These are phyloP conservation scores for Aspergillus biplanus DNA, from an alignment of 495 filamentous ascomycete genomes.

Conservation along the genomic window DNA sequence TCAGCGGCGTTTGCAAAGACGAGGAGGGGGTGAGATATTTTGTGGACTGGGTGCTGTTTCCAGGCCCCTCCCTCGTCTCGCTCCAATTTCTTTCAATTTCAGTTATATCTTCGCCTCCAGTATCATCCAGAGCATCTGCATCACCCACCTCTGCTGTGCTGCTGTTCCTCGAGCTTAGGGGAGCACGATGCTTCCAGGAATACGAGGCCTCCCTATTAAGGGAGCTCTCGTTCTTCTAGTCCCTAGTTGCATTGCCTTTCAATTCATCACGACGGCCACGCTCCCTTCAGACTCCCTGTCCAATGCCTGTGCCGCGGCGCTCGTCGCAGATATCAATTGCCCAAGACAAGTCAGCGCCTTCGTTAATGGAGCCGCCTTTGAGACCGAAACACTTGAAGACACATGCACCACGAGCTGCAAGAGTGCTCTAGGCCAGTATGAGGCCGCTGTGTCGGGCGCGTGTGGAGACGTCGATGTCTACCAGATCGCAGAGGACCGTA, in stretches of 20 bases:
- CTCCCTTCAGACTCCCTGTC: neutral
- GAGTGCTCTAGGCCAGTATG: neutral
- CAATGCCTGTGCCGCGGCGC: neutral
- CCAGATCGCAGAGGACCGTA: neutral
- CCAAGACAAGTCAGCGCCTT: neutral
- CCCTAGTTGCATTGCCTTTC: neutral
- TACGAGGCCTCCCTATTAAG: neutral
- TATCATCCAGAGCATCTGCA: neutral
- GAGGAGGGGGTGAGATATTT: neutral
- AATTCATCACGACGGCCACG: neutral
- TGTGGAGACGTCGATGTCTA: neutral
- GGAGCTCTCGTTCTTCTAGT: neutral
- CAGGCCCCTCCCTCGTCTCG: neutral
- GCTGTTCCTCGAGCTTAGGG: neutral
- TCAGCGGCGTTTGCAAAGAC: neutral
- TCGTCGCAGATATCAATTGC: neutral
- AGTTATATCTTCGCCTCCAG: neutral
- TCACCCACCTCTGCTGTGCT: neutral
- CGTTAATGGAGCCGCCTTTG: neutral
- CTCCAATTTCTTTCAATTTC: neutral
- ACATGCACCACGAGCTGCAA: neutral
- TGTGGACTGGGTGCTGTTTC: neutral
- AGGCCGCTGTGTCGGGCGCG: neutral
- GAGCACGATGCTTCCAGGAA: neutral
- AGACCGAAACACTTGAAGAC: neutral